A percentile compares a stretch with the other conserved stretches of the same genome.
These are phyloP conservation scores for Colletotrichum chlorophyti DNA, from an alignment of 2,329 filamentous ascomycete species.

Conservation along the genomic window DNA sequence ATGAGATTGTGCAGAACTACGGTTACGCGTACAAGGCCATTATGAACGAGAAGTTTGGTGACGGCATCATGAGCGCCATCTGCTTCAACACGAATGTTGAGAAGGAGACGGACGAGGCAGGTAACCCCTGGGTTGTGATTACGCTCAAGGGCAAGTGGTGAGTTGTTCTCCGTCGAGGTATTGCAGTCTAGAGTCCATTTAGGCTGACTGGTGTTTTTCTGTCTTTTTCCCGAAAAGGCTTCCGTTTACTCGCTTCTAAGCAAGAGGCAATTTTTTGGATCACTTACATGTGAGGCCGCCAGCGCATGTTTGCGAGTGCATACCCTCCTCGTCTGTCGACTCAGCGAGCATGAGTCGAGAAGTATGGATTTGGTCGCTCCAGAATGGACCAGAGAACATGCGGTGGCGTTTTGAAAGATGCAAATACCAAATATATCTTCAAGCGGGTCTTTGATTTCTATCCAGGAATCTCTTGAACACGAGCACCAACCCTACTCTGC, in stretches of 20 bases:
- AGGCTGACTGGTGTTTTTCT: slow-evolving; percentile 9
- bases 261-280: not conserved
- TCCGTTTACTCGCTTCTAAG: slow-evolving; percentile 44
- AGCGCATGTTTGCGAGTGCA: not conserved
- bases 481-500: too few species aligned
- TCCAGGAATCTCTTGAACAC: too few species aligned
- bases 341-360: not conserved
- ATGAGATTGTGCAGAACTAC: slow-evolving; percentile 96
- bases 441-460: too few species aligned
- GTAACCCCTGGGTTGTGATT: slow-evolving; percentile 83
- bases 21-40: slow-evolving; percentile 96
- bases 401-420: too few species aligned
- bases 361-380: slow-evolving; percentile 4
- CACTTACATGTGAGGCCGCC: not conserved
- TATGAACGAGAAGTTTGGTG: slow-evolving; percentile 92
- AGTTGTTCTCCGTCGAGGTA: not conserved
- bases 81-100: slow-evolving; percentile 90
- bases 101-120: slow-evolving; percentile 88
- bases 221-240: too few species aligned
- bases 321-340: too few species aligned
- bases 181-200: not conserved
- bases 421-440: too few species aligned
- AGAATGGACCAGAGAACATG: too few species aligned
- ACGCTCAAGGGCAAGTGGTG: slow-evolving; percentile 85
- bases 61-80: slow-evolving; percentile 97